Base-by-base conservation (phyloP, 768 basidiomycete species). In the Lactifluus echinatus region DNA sequence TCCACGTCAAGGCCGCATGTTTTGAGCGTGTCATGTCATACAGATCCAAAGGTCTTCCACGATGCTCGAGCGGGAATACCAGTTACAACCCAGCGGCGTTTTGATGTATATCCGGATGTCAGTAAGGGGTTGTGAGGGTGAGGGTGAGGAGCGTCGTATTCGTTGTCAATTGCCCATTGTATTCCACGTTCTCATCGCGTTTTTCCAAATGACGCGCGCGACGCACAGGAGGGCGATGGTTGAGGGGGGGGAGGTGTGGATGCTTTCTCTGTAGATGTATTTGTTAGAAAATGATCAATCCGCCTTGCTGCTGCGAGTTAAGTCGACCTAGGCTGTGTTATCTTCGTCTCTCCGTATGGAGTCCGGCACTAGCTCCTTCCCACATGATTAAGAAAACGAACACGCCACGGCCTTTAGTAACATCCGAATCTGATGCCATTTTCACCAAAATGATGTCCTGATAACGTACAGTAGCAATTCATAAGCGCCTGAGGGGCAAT, bases 31-130 rank as follows among this genome's bases (percentile, higher is more conserved):
- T n/a, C 15, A n/a, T 29, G 52, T 43, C 63, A 75, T 71, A 21
- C 66, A 85, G 84, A 85, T 64, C 82, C 91, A 8, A 71, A 81
- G 60, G 68, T 74, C 45, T 73, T 93, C 60, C 65, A 77, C 40
- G 80, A 83, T 2, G 84, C 90, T 7, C 79, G 94, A 42, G 75
- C 79, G 48, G 88, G 87, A 2, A 91, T 98, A 48, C 95, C 95
- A 6, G 91, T 98, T n/a, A 93, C 90, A 0, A 79, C 72, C 33
- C 95, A 98, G 70, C 74, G 93, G 53, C 80, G 94, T 50, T 96
- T 95, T 66, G 94, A 95, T 71, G 90, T 96, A 42, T 98, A 97
- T 67, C 73, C 78, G 4, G 85, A 94, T 67, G 82, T 95, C 52
- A 79, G 75, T 61, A 66, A 66, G 64, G 64, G 64, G 26, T 26